Evolutionary conservation across 2,329 filamentous ascomycete species (phyloP).

Genomic region (Pseudogymnoascus sp.): DNA sequence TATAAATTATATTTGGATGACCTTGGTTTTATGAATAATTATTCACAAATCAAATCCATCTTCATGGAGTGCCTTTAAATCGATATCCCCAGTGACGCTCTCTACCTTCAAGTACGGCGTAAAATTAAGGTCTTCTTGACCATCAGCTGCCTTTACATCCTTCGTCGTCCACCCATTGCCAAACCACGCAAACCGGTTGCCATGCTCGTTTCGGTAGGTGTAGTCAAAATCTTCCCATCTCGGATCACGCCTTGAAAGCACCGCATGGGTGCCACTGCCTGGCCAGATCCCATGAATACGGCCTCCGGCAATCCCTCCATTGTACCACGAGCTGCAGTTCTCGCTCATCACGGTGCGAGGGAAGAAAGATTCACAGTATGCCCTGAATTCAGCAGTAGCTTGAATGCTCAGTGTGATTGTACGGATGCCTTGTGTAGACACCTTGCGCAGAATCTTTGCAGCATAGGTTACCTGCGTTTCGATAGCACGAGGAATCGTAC

Average conservation of each 20-base stretch:
- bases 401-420: slow-evolving; percentile 45
- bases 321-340: slow-evolving; percentile 63
- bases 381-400: slow-evolving; percentile 55
- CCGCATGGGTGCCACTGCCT: slow-evolving; percentile 52
- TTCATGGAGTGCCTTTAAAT: slow-evolving; percentile 55
- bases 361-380: slow-evolving; percentile 48
- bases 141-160: slow-evolving; percentile 34
- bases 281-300: slow-evolving; percentile 61
- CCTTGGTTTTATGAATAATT: neutral
- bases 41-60: slow-evolving; percentile 40
- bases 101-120: slow-evolving; percentile 47
- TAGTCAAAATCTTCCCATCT: slow-evolving; percentile 50
- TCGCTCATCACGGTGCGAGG: slow-evolving; percentile 45
- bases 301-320: slow-evolving; percentile 50
- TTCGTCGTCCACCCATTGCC: slow-evolving; percentile 55
- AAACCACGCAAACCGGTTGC: slow-evolving; percentile 42
- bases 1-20: neutral
- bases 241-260: slow-evolving; percentile 43
- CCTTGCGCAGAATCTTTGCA: slow-evolving; percentile 58
- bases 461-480: slow-evolving; percentile 57
- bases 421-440: slow-evolving; percentile 54
- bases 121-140: slow-evolving; percentile 33
- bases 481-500: slow-evolving; percentile 55
- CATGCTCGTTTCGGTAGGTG: neutral
- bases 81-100: slow-evolving; percentile 39